Base-by-base conservation (phyloP, 2,329 filamentous ascomycete genomes). In the Pseudocercospora ulei region DNA sequence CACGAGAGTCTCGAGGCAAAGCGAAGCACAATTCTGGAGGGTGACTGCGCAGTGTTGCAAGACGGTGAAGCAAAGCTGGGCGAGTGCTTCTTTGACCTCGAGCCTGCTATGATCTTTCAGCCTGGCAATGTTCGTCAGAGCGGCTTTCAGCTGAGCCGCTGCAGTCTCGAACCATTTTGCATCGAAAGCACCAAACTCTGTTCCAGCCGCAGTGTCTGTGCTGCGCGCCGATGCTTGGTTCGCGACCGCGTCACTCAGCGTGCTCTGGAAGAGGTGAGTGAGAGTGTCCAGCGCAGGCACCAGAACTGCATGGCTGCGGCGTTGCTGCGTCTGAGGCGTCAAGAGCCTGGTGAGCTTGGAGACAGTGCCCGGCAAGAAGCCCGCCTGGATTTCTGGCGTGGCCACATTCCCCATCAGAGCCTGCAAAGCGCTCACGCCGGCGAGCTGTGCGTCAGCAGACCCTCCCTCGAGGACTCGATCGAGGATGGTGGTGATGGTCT, bases 301-400 rank as follows among this genome's bases (percentile, higher is more conserved):
- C 4, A 96, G 65, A 0, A 92, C 72, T 25, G 70, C 73, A 49
- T 71, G 77, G 31, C 71, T 68, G 20, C 74, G 66, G 33, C 74
- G 69, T 49, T 72, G 70, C 25, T 72, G 67, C n/a, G 70, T 74
- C 0, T 78, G 81, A 0, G 76, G 76, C 3, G 81, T 79, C 35
- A 93, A 64, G 0, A 85, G 66, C 53, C 80, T 87, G 2, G 81
- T 78, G 14, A 98, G 65, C 1, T 78, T 76, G 2, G 90, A 96
- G 0, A 94, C 75, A 0, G 84, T 84, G 6, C 87, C 85, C 0
- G 92, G 90, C 26, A 96, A 69, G 54, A 98, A 90, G 45, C 75
- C 87, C 6, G 85, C 83, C 39, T 93, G 66, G 2, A 82, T 76
- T n/a, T 81, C 72, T 30, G 72, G 73, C 52, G 90, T 80, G 36